Evolutionary conservation across 805 yeast genomes (phyloP).

Genomic region (Saccharomycopsis capsularis): DNA sequence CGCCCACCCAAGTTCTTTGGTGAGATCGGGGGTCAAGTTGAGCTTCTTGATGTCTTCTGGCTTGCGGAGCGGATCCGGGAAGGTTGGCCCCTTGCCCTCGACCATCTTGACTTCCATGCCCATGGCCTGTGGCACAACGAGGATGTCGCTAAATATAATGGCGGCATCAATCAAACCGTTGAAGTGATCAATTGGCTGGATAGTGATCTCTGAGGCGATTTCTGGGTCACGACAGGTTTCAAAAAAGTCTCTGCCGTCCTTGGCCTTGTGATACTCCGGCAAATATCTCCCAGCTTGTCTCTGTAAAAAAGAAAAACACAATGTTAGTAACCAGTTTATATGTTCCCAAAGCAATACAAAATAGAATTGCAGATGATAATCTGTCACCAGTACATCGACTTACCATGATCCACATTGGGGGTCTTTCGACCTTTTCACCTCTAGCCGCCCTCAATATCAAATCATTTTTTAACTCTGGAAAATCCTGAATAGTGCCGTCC

Average conservation of each 20-base stretch:
- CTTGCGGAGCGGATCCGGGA: constrained; percentile 76
- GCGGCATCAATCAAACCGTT: constrained; percentile 93
- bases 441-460: constrained; percentile 85
- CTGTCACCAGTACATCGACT: too few relatives aligned
- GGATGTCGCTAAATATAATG: constrained; percentile 88
- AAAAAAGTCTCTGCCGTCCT: constrained; percentile 81
- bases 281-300: constrained; percentile 94
- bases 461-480: constrained; percentile 82
- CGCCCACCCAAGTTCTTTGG: constrained; percentile 85
- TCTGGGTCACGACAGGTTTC: constrained; percentile 95
- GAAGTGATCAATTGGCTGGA: constrained; percentile 89
- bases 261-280: constrained; percentile 87
- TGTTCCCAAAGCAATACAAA: too few relatives aligned
- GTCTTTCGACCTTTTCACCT: constrained; percentile 88
- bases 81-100: constrained; percentile 91
- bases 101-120: constrained; percentile 92
- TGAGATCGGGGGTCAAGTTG: constrained; percentile 59
- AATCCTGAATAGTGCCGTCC: constrained; percentile 28
- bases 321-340: too few relatives aligned
- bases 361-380: too few relatives aligned
- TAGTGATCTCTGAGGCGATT: constrained; percentile 86
- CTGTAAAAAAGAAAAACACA: too few relatives aligned
- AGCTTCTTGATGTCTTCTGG: constrained; percentile 60
- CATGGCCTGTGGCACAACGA: constrained; percentile 97
- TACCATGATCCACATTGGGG: constrained; percentile 93